Evolutionary conservation across 306 rosid species (phyloP), one percentile per base, ranked within the genome.

Genomic region (Vachellia collinsii): DNA sequence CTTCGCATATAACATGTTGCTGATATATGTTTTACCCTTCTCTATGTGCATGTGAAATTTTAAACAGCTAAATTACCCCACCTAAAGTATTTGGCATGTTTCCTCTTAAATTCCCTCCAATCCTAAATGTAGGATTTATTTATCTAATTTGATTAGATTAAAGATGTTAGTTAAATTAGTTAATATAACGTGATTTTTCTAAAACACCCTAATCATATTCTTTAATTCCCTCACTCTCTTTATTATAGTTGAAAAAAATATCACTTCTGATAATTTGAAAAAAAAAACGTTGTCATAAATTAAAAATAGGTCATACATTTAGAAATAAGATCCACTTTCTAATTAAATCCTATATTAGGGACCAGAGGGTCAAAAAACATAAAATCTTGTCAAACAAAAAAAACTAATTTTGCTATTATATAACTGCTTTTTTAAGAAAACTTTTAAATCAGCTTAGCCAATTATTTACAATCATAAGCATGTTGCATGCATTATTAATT

Each of bases 1-100:
- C 56, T 11, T 81, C 20, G 11, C 36, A 70, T 16, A 20, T 13
- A 63, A 34, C 71, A n/a, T 41, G 36, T 20, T 41, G 22, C 1
- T 68, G 51, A 41, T 68, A 11, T 39, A 41, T 66, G 22, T 64
- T 3, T 66, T 20, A 66, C 47, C 59, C 75, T 78, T 78, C 16
- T 37, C 20, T 23, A 54, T 9, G 9, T 53, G 41, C 58, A 53
- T 37, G 64, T 65, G 4, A 63, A 65, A 47, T 50, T 12, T 17
- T 29, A 3, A 12, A 20, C 17, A 72, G 65, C 47, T 38, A 51
- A 67, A 58, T 42, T n/a, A 44, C 39, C 17, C 20, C 39, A 19
- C 42, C 63, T 1, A 2, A 48, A 50, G 58, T 75, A 11, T 23
- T 19, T 53, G 8, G 7, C 17, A 62, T 59, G 29, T 23, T 23